These are phyloP conservation scores for Ceratopteris richardii DNA, from an alignment of 75 land plant species.

Conservation along the genomic window DNA sequence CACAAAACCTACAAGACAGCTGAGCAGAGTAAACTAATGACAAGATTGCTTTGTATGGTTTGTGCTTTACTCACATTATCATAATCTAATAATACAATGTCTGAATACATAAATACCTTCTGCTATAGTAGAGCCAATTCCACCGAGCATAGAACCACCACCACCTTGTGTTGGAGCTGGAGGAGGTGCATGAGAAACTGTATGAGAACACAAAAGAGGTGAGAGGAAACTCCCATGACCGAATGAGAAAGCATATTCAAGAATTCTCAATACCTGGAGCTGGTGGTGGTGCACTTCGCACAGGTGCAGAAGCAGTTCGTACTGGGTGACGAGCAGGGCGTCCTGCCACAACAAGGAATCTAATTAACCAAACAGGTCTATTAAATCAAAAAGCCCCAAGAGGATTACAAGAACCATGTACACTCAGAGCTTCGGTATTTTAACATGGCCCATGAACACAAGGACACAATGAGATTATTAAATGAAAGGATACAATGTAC, in stretches of 20 bases:
- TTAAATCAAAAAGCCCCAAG: too few relatives aligned
- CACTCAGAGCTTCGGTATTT: background rate
- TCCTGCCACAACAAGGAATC: too few relatives aligned
- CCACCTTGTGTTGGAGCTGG: conserved; percentile 36
- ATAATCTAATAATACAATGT: too few relatives aligned
- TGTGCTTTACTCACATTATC: too few relatives aligned
- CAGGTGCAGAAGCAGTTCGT: background rate
- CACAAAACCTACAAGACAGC: too few relatives aligned
- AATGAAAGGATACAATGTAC: too few relatives aligned
- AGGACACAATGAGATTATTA: too few relatives aligned
- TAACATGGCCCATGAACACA: background rate
- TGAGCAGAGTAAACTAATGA: background rate
- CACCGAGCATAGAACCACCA: conserved; percentile 66
- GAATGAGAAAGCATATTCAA: background rate
- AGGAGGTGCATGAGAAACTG: conserved; percentile 51
- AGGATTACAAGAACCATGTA: background rate
- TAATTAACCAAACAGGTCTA: too few relatives aligned
- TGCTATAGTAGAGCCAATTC: conserved; percentile 84
- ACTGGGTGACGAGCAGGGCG: too few relatives aligned
- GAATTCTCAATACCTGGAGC: background rate
- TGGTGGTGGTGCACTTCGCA: background rate
- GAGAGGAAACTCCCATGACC: background rate
- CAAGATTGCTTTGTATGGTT: background rate
- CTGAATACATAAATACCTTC: conserved; percentile 44
- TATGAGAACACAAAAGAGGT: background rate